These are phyloP conservation scores for Garcia nutans DNA, from an alignment of 345 rosid species.

Conservation along the genomic window DNA sequence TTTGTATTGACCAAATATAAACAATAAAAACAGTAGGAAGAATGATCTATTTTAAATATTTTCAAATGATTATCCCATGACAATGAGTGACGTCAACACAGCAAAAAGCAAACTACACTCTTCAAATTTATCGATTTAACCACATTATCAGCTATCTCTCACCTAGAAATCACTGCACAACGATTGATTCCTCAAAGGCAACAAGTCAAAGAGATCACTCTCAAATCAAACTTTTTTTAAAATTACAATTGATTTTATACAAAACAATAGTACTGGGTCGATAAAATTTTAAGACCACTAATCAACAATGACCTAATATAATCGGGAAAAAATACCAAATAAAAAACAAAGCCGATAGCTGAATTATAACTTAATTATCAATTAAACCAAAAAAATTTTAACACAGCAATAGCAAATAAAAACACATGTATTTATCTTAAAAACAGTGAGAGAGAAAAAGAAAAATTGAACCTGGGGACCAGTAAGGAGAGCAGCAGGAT, in stretches of 20 bases:
- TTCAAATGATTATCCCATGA: too few relatives aligned
- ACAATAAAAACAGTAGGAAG: neutral
- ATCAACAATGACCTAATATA: too few relatives aligned
- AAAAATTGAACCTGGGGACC: conserved; percentile 48
- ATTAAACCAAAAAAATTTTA: too few relatives aligned
- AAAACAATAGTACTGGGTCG: neutral
- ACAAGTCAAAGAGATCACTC: neutral
- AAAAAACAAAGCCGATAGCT: too few relatives aligned
- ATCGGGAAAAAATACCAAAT: too few relatives aligned
- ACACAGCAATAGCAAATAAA: too few relatives aligned
- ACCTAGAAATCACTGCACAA: neutral
- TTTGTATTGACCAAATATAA: too few relatives aligned
- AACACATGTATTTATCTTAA: too few relatives aligned
- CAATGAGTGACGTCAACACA: neutral
- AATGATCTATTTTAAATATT: neutral
- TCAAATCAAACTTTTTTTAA: neutral
- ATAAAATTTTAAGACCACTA: too few relatives aligned
- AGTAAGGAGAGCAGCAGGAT: conserved; percentile 51
- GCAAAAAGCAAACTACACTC: neutral
- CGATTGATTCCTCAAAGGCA: neutral
- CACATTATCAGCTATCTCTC: neutral
- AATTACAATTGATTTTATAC: neutral
- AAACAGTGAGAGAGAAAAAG: neutral
- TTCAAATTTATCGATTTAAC: too few relatives aligned
- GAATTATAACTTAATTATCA: too few relatives aligned